Conservation (phyloP, 148 eudicot genomes). For the Diospyros kaki region DNA sequence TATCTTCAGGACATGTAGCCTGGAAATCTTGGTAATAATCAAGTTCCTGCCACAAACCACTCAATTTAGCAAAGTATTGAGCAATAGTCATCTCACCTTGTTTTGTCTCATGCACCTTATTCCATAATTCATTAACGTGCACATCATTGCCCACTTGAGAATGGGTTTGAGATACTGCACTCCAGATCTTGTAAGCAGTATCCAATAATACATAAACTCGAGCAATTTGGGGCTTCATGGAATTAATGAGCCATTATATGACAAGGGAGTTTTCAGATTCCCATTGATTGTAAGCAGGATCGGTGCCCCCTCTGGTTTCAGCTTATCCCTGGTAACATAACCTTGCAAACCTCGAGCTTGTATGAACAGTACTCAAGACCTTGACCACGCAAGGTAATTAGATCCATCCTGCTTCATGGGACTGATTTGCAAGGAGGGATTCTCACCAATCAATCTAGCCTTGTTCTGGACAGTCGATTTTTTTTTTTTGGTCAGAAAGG, state of each 20-base stretch:
- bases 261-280: background rate
- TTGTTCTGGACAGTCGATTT: too few relatives aligned
- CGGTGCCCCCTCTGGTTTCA: background rate
- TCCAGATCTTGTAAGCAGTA: background rate
- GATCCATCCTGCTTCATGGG: too few relatives aligned
- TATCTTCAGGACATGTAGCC: background rate
- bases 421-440: too few relatives aligned
- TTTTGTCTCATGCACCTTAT: background rate
- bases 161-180: background rate
- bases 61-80: background rate
- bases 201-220: background rate
- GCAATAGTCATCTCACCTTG: background rate
- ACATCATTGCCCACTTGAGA: background rate
- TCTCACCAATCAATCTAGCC: too few relatives aligned
- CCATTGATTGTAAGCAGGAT: background rate
- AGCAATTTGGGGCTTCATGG: background rate
- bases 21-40: background rate
- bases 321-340: too few relatives aligned
- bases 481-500: too few relatives aligned
- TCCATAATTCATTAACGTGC: background rate
- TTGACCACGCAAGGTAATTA: too few relatives aligned
- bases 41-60: background rate
- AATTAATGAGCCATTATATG: background rate
- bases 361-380: too few relatives aligned
- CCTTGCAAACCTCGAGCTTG: too few relatives aligned